Base-by-base conservation (phyloP, 2,329 filamentous ascomycete species). In the Alternaria triticimaculans region DNA sequence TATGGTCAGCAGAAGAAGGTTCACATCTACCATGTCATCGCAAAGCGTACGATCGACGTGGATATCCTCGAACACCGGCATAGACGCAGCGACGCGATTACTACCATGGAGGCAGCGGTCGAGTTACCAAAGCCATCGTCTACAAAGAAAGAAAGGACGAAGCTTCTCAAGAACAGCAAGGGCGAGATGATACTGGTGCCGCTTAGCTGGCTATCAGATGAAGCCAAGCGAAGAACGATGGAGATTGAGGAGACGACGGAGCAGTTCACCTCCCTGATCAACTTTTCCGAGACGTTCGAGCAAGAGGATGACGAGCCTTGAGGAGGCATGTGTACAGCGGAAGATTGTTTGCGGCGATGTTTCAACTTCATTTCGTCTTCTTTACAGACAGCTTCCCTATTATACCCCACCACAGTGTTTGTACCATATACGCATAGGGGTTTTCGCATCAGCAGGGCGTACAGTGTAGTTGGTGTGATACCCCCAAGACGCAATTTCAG, bases 1-100 rank as follows among this genome's bases (percentile, higher is more conserved):
- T 88, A 85, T 60, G 86, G 87, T 0, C 89, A 92, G 71, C 76
- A 78, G 41, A 87, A 85, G 68, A 73, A 75, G 2, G 88, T 91
- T 2, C 81, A 87, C 57, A 83, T 90, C 15, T 89, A 89, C 71
- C 84, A 95, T 2, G 89, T 98, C 20, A 90, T 97, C 9, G 96
- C 93, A 11, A 91, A 97, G 75, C 91, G 96, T 76, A 84, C 83
- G 1, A 82, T 85, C 43, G 83, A 85, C 41, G 80, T 84, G 1
- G 82, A 84, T 62, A 81, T 84, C 15, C 64, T 85, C 1, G 81
- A 84, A 66, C 81, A 82, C 45, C 76, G 81, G 2, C 81, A 84
- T 60, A 76, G 74, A 14, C 74, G 80, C 1, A 46, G 25, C 15
- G 61, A 74, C n/a, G 72, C 64, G 25, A 68, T 77, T 10, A 60